Evolutionary conservation across 2,329 filamentous ascomycete genomes (phyloP).

Genomic region (Colletotrichum nymphaeae): DNA sequence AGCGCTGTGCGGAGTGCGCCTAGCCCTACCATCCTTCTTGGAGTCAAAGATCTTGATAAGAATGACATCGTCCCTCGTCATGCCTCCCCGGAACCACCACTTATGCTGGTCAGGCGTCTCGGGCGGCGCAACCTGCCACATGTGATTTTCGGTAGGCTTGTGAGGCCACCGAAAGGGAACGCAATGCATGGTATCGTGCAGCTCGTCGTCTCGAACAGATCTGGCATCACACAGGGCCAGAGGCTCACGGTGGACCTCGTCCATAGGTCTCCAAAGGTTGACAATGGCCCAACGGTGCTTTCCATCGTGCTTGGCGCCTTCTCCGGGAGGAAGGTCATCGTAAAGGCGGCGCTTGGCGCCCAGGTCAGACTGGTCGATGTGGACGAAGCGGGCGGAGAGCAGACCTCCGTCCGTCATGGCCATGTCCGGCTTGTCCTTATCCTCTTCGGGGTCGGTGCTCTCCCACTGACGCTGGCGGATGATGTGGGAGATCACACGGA

Average conservation of each 20-base stretch:
- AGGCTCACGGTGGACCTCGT: conserved; percentile 56
- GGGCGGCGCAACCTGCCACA: conserved; percentile 49
- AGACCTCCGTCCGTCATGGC: conserved; percentile 16
- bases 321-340: conserved; percentile 11
- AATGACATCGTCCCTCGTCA: conserved; percentile 64
- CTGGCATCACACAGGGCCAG: conserved; percentile 51
- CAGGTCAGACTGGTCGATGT: conserved; percentile 67
- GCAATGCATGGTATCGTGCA: conserved; percentile 37
- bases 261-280: conserved; percentile 58
- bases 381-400: conserved; percentile 44
- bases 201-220: conserved; percentile 50
- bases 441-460: conserved; percentile 1
- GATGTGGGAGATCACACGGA: conserved; percentile 14
- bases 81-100: conserved; percentile 64
- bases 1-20: conserved; percentile 77
- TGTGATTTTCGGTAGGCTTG: conserved; percentile 43
- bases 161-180: conserved; percentile 40
- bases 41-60: conserved; percentile 75
- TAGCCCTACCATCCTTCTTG: conserved; percentile 58
- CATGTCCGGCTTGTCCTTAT: conserved; percentile 14
- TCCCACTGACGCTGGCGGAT: conserved; percentile 16
- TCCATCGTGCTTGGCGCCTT: conserved; percentile 16
- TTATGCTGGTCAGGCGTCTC: conserved; percentile 44
- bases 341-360: conserved; percentile 44
- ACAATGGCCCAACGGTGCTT: conserved; percentile 31